These are phyloP conservation scores for Aureobasidium sp. DNA, from an alignment of 2,329 filamentous ascomycete genomes.

Conservation along the genomic window DNA sequence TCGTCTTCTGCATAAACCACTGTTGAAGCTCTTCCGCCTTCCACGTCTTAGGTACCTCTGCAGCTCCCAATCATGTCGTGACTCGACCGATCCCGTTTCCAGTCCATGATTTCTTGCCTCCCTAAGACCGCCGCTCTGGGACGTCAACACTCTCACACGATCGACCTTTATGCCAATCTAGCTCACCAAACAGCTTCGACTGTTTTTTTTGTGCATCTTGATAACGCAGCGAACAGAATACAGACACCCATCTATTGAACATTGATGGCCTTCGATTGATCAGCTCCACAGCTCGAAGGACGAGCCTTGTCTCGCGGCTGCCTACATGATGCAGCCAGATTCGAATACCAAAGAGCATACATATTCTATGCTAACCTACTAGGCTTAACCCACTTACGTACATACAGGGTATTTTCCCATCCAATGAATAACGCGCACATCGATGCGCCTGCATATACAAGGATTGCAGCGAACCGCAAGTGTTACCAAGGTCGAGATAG, in stretches of 20 bases:
- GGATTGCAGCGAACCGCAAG: no score
- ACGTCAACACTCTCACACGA: not conserved
- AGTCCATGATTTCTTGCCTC: not conserved
- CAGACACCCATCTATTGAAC: not conserved
- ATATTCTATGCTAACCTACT: not conserved
- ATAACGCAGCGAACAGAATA: not conserved
- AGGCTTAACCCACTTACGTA: not conserved
- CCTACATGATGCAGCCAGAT: not conserved
- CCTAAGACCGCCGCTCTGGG: not conserved
- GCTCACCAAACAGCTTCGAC: not conserved
- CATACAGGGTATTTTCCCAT: no score
- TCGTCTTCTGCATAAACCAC: not conserved
- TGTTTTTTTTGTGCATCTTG: not conserved
- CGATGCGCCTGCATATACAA: no score
- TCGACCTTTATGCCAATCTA: not conserved
- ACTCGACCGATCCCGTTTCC: not conserved
- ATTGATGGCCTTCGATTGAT: no score
- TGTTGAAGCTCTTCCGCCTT: not conserved
- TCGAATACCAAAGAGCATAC: no score
- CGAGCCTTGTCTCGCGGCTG: not conserved
- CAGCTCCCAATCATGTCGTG: not conserved
- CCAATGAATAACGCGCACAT: no score
- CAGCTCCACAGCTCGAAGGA: not conserved
- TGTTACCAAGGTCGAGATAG: no score
- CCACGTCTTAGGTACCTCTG: not conserved